These are phyloP conservation scores for Pulicaria dysenterica DNA, from an alignment of 129 eudicot species.

Conservation along the genomic window DNA sequence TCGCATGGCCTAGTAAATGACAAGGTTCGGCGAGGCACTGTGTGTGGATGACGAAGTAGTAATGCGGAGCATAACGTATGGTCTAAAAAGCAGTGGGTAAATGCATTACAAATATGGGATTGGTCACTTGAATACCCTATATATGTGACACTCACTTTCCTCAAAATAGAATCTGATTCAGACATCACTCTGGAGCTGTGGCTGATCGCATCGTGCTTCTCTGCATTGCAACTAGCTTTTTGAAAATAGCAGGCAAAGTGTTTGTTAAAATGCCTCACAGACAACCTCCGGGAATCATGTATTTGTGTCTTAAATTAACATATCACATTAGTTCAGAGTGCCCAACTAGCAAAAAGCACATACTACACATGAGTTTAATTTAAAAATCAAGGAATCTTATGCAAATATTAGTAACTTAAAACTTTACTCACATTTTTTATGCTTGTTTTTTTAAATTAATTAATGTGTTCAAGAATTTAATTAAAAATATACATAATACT, in stretches of 20 bases:
- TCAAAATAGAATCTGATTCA: constrained; percentile 16
- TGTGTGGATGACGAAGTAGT: too few species aligned
- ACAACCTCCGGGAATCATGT: constrained; percentile 11
- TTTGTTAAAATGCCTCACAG: background rate
- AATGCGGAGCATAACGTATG: too few species aligned
- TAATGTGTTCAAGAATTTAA: too few species aligned
- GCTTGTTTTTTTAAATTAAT: too few species aligned
- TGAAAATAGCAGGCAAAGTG: constrained; percentile 14
- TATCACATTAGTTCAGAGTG: constrained; percentile 4
- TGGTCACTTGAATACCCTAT: background rate
- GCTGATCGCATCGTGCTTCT: constrained; percentile 18
- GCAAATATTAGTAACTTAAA: too few species aligned
- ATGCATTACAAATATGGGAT: background rate
- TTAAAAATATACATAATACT: too few species aligned
- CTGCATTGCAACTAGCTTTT: constrained; percentile 10
- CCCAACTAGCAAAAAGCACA: constrained; percentile 4
- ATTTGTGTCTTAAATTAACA: constrained; percentile 9
- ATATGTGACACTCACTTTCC: constrained; percentile 6
- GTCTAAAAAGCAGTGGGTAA: too few species aligned
- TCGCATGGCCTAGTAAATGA: too few species aligned
- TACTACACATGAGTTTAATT: background rate
- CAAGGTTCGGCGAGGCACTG: too few species aligned
- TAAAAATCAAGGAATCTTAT: background rate
- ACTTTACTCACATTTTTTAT: too few species aligned
- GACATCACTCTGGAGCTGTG: constrained; percentile 1